A percentile compares a stretch with the other conserved stretches of the same genome.
Conservation (phyloP, 495 filamentous ascomycete genomes). For the Immersiella caudata region DNA sequence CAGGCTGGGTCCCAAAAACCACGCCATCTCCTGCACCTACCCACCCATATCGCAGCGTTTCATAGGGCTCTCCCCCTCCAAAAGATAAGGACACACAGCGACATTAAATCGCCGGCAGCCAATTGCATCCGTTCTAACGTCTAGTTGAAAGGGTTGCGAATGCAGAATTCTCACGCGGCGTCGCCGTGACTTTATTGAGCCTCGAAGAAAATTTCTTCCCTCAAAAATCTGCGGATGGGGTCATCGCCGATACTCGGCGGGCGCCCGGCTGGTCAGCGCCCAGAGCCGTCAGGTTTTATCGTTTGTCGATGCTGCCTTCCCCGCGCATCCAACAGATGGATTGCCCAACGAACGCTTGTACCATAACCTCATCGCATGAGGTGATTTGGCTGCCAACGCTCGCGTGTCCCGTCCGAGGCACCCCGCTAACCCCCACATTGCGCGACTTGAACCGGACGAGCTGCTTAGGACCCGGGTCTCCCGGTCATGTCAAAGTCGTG, state of each 20-base stretch:
- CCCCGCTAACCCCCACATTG: not conserved
- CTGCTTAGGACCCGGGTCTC: not conserved
- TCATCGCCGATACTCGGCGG: not conserved
- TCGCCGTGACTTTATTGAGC: not conserved
- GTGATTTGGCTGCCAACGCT: not conserved
- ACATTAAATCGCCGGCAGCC: conserved; percentile 7
- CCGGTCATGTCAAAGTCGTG: not conserved
- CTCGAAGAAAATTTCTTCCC: not conserved
- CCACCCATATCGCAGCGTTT: conserved; percentile 21
- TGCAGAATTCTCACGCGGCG: not conserved
- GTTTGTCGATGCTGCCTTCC: not conserved
- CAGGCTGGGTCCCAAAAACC: conserved; percentile 14
- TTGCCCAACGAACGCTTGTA: not conserved
- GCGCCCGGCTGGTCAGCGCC: not conserved
- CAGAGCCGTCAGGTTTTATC: not conserved
- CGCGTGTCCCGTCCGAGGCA: not conserved
- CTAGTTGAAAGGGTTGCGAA: not conserved
- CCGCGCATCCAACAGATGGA: not conserved
- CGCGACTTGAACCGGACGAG: not conserved
- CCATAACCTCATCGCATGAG: not conserved
- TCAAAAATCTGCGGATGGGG: not conserved
- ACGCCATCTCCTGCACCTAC: conserved; percentile 30
- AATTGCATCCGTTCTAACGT: not conserved
- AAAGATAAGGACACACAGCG: not conserved
- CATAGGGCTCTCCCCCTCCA: conserved; percentile 6